Base-by-base conservation (phyloP, 192 early-diverging fungal genomes). In the Linnemannia elongata region DNA sequence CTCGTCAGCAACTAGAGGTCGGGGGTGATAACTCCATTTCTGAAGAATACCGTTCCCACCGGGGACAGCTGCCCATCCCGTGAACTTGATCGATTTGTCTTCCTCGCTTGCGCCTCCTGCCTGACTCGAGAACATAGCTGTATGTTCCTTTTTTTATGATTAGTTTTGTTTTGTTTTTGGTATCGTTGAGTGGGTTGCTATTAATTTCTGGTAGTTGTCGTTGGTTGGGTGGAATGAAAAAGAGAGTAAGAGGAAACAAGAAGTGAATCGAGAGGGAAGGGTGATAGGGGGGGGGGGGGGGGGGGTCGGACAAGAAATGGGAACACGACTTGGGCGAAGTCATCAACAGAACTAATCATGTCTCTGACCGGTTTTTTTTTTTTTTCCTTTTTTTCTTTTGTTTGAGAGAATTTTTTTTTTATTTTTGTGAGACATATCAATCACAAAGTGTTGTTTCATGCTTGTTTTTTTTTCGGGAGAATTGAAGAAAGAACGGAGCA, bases 1-100 rank as follows among this genome's bases (percentile, higher is more conserved):
- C 47, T 92, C 91, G 35, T 88, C 79, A 20, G 74, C 78, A 2
- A 68, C 73, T n/a, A 92, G 86, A 7, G 88, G 80, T 30, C 88
- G 80, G 18, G 91, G 82, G 3, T 81, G 79, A 55, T 89, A 92
- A 42, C 75, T 72, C 33, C 80, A 77, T 38, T 75, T 81, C 30
- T 81, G 42, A 5, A 75, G 80, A 4, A 69, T 36, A 18, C 72
- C 74, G 3, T 69, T 69, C 20, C 80, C 42, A 24, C 33, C 39
- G 30, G 72, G 79, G 15, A 69, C 45, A 5, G 80, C 72, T 5
- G 80, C 80, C 80, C 80, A 81, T 18, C 80, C 80, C 22, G 73
- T 74, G 44, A 81, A 79, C 0, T 52, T 72, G 27, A 49, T 33
- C 41, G 94, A 90, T 1, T 84, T 57, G 17, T 74, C 78, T 77